Evolutionary conservation across 257 asterid species (phyloP).

Genomic region (Jacaranda copaia): DNA sequence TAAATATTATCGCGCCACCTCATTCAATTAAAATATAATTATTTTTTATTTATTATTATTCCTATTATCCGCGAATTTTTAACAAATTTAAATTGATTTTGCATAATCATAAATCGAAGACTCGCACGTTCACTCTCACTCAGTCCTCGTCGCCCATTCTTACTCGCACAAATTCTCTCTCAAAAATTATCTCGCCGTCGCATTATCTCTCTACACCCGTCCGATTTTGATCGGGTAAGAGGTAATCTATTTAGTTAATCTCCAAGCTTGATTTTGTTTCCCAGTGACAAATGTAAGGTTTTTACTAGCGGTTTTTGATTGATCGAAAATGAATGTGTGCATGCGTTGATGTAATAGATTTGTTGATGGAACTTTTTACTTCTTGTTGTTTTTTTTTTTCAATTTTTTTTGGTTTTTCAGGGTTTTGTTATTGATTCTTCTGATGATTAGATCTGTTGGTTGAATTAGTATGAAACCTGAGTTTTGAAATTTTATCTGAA

Average conservation of each 20-base stretch:
- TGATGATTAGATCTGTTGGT: slow-evolving; percentile 43
- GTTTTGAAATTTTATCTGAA: neutral
- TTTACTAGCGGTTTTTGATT: neutral
- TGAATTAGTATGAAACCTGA: slow-evolving; percentile 15
- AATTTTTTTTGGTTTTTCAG: too few species aligned
- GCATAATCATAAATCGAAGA: neutral
- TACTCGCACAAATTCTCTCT: slow-evolving; percentile 22
- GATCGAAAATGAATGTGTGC: slow-evolving; percentile 30
- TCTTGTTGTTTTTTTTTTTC: neutral
- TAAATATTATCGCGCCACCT: too few species aligned
- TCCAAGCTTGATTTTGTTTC: slow-evolving; percentile 5
- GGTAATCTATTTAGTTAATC: slow-evolving; percentile 12
- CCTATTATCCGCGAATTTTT: neutral
- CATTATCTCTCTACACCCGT: slow-evolving; percentile 23
- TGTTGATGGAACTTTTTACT: slow-evolving; percentile 1
- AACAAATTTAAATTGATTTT: neutral
- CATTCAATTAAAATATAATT: too few species aligned
- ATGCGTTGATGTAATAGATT: slow-evolving; percentile 17
- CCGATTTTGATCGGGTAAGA: slow-evolving; percentile 34
- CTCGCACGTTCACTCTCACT: slow-evolving; percentile 18
- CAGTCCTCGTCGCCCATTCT: slow-evolving; percentile 22
- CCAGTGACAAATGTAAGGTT: slow-evolving; percentile 25
- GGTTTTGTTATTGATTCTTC: slow-evolving; percentile 28
- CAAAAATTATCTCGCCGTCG: slow-evolving; percentile 26
- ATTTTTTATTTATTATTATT: too few species aligned